Evolutionary conservation across 148 eudicot genomes (phyloP).

Genomic region (Diospyros lotus): DNA sequence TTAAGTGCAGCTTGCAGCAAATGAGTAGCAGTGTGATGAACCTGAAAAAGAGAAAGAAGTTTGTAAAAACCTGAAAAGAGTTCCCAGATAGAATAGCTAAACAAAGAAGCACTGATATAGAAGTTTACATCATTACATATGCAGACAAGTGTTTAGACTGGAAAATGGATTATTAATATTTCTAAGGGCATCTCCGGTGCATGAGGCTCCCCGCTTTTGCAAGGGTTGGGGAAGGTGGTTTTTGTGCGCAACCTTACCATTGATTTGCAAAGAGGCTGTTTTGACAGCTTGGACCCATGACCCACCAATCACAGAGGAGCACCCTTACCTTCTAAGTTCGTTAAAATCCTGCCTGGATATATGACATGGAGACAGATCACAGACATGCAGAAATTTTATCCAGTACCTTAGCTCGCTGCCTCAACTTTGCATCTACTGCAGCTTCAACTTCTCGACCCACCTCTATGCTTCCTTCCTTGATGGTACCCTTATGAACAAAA

Average conservation of each 20-base stretch:
- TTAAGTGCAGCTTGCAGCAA: conserved; percentile 95
- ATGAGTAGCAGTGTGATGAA: conserved; percentile 98
- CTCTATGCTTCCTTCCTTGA: conserved; percentile 62
- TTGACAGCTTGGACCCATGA: no score
- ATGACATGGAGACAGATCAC: no score
- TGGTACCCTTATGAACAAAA: conserved; percentile 75
- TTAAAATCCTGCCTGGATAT: neutral
- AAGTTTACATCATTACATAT: no score
- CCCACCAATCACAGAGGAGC: no score
- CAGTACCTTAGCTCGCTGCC: conserved; percentile 85
- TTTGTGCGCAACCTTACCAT: no score
- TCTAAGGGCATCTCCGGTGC: no score
- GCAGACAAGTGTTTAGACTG: no score
- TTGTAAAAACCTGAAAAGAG: neutral
- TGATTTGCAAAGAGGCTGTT: no score
- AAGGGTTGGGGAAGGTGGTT: no score
- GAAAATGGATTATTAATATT: no score
- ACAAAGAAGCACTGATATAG: neutral
- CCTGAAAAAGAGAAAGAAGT: conserved; percentile 34
- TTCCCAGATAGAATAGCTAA: conserved; percentile 1
- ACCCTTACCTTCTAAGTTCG: no score
- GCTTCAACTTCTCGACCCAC: conserved; percentile 89
- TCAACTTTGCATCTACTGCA: conserved; percentile 75
- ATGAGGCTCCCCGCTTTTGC: no score
- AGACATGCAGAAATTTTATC: neutral